Evolutionary conservation across 768 basidiomycete genomes (phyloP), one percentile per base, ranked within the genome.

Genomic region (Auricularia auricula-judae): DNA sequence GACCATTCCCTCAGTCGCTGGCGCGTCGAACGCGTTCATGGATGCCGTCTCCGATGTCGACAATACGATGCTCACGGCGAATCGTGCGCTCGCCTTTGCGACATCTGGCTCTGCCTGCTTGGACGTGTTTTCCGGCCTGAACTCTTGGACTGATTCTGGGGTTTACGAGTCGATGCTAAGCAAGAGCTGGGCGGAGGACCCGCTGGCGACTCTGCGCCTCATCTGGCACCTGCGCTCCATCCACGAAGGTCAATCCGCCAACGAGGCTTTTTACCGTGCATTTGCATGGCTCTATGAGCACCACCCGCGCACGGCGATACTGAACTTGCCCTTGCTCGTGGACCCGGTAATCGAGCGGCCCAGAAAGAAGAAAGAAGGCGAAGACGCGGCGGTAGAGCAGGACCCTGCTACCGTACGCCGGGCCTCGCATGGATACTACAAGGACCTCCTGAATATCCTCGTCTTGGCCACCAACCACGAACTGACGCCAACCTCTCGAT

Each of bases 211-310:
- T 0, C 76, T 89, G 43, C 78, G 79, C 39, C 75, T 89, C 64
- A 86, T 91, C 66, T 89, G 86, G 85, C 82, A 84, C 65, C 69
- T 81, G 59, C 73, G 87, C 36, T 87, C 85, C 43, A 88, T 91
- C 36, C 86, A 86, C 64, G 85, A 89, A 53, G 87, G 88, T 0
- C 86, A 85, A 68, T 75, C 78, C 4, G 82, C 84, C 58, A 84
- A 80, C 66, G 82, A 85, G 64, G 71, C 74, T 0, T 89, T 89
- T 69, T 88, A 87, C 71, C 76, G 69, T 11, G 73, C 74, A 0
- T 86, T 82, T 60, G 86, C 84, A 14, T 89, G 87, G 87, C 76
- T 89, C 1, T 87, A 84, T 70, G 74, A 84, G 4, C 76, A 86
- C 3, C 86, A 89, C 65, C 87, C 87, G 1, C 80, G 85, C 2